phyloP scores from a whole-genome alignment of 805 yeast species.

The Cyberlindnera bimundalis region DNA sequence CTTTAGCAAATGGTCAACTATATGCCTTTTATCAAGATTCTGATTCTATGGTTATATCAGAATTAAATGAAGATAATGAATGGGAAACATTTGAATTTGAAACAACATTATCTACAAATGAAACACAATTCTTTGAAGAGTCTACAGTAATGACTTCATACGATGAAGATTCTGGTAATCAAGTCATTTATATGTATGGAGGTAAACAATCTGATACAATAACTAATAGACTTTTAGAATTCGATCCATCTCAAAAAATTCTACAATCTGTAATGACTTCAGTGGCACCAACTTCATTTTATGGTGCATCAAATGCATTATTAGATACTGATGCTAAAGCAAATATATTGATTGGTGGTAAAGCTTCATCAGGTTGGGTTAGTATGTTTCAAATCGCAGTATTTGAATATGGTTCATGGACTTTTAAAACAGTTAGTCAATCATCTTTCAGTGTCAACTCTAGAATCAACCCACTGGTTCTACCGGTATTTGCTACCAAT shows the following conservation, averaged over 20 bases:
- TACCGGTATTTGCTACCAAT: slow-evolving; percentile 45
- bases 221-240: slow-evolving; percentile 41
- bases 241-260: slow-evolving; percentile 35
- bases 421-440: slow-evolving; percentile 41
- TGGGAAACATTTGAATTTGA: slow-evolving; percentile 19
- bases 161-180: slow-evolving; percentile 30
- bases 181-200: slow-evolving; percentile 51
- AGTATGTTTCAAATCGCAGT: slow-evolving; percentile 69
- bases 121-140: slow-evolving; percentile 17
- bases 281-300: slow-evolving; percentile 53
- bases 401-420: slow-evolving; percentile 71
- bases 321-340: slow-evolving; percentile 42
- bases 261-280: slow-evolving; percentile 43
- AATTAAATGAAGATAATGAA: slow-evolving; percentile 7
- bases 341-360: slow-evolving; percentile 64
- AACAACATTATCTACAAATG: slow-evolving; percentile 14
- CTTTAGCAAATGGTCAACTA: slow-evolving; percentile 21
- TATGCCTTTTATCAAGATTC: slow-evolving; percentile 21
- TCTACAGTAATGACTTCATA: slow-evolving; percentile 42
- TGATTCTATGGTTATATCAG: slow-evolving; percentile 10
- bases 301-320: slow-evolving; percentile 42
- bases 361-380: slow-evolving; percentile 61
- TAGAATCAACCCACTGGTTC: slow-evolving; percentile 46
- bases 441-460: slow-evolving; percentile 42
- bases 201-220: slow-evolving; percentile 36